phyloP scores from a whole-genome alignment of 352 stramenopile genomes.

The Phytophthora macrochlamydospora region DNA sequence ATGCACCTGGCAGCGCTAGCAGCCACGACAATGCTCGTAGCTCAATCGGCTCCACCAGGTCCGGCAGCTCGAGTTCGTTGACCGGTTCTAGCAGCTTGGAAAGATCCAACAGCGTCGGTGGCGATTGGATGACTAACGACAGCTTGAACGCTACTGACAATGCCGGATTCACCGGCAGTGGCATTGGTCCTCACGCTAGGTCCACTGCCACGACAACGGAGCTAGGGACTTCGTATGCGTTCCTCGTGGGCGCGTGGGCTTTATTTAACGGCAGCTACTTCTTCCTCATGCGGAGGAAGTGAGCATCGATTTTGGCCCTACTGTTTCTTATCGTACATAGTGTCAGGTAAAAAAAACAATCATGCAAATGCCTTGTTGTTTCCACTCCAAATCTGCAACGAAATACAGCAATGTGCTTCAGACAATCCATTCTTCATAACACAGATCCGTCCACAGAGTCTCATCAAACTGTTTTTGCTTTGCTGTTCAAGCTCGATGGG shows the following conservation, averaged over 20 bases:
- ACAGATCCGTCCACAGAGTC: background rate
- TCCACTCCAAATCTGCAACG: background rate
- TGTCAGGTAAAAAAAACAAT: slow-evolving; percentile 21
- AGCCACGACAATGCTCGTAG: background rate
- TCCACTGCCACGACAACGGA: slow-evolving; percentile 38
- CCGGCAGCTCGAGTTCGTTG: background rate
- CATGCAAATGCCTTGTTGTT: slow-evolving; percentile 14
- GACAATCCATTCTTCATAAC: background rate
- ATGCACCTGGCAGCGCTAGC: no score
- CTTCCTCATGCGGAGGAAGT: slow-evolving; percentile 54
- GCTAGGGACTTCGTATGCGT: slow-evolving; percentile 43
- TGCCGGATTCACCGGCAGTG: slow-evolving; percentile 26
- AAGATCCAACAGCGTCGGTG: slow-evolving; percentile 18
- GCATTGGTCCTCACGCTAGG: slow-evolving; percentile 26
- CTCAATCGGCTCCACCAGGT: background rate
- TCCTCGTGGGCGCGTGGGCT: slow-evolving; percentile 39
- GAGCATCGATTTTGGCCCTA: slow-evolving; percentile 13
- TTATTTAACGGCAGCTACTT: slow-evolving; percentile 62
- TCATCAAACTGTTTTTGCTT: background rate
- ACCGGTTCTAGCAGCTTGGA: slow-evolving; percentile 8
- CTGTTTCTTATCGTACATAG: slow-evolving; percentile 32
- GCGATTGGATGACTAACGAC: slow-evolving; percentile 13
- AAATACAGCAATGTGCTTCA: slow-evolving; percentile 26
- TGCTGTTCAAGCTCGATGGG: background rate
- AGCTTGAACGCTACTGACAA: slow-evolving; percentile 26